Base-by-base conservation (phyloP, 331 rosid species). In the Prunus yedoensis region DNA sequence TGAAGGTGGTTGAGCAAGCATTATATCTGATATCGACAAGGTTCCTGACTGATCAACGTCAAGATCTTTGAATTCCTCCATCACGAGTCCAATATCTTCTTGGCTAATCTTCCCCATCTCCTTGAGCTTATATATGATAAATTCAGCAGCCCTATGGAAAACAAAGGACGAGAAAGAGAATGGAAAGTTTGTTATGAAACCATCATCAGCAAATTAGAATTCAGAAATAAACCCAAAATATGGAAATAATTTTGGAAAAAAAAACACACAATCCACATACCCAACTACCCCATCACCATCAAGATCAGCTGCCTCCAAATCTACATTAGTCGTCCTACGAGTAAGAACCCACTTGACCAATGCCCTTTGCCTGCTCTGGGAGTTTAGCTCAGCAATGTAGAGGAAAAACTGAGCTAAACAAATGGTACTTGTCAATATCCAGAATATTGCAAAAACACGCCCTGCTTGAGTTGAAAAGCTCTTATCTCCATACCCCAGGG, bases 21-120 rank as follows among this genome's bases (percentile, higher is more conserved):
- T 61, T 80, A 95, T 74, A 71, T 95, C 99, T 35, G 94, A 87
- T 41, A 0, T 8, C 3, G 97, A 80, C 58, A 95, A 72, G 4
- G 94, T 80, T 74, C 99, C 99, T 5, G 98, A 92, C 62, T 89
- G 90, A 87, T 95, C 99, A 80, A 92, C 88, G 73, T 94, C 99
- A 71, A 92, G 96, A 71, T 86, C 76, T 70, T 95, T 93, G 83
- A 95, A 95, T 85, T 90, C 93, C 74, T 88, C 68, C 97, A 92
- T 68, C 21, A 95, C 76, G 61, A 85, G 88, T 69, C 83, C 53
- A 66, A 95, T 78, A 81, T 95, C 99, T 74, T 95, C 97, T 79
- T 92, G 83, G 28, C 58, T 85, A 66, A 92, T 89, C 87, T 92
- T 95, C 69, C 97, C 99, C 97, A 92, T 95, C 87, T 95, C 97